phyloP scores from a whole-genome alignment of 2,329 filamentous ascomycete genomes.

The Aspergillus tubingensis region DNA sequence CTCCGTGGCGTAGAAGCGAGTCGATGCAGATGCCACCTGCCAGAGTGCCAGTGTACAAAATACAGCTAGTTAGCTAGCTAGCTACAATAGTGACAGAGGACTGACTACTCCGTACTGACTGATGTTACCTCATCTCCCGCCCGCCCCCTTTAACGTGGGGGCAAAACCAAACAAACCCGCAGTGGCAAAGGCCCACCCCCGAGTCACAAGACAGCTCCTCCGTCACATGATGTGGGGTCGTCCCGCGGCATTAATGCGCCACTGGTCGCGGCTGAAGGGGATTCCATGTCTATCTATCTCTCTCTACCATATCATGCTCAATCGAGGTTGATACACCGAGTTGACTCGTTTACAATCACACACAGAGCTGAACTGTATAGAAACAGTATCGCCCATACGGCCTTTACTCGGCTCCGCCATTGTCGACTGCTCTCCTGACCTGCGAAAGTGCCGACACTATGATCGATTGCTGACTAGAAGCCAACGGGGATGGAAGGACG shows the following conservation, averaged over 20 bases:
- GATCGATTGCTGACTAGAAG: not conserved
- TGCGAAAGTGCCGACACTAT: not conserved
- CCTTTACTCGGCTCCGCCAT: not conserved
- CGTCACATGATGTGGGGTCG: constrained; percentile 27
- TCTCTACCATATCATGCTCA: not conserved
- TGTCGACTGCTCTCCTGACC: constrained; percentile 1
- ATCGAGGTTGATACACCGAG: not conserved
- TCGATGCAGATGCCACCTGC: not conserved
- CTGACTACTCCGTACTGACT: no score
- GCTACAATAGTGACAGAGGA: not conserved
- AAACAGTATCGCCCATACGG: not conserved
- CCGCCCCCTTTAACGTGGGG: constrained; percentile 4
- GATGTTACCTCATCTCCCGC: constrained; percentile 1
- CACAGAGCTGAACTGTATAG: not conserved
- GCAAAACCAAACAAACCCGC: not conserved
- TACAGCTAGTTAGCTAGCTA: no score
- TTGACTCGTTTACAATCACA: not conserved
- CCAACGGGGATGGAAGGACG: not conserved
- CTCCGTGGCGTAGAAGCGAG: constrained; percentile 2
- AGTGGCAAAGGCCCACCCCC: constrained; percentile 9
- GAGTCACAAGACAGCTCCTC: constrained; percentile 25
- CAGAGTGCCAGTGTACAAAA: not conserved
- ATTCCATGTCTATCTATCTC: not conserved
- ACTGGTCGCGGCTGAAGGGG: not conserved
- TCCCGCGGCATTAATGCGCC: constrained; percentile 15